Percentiles rank a stretch among this genome's conserved stretches.
phyloP scores from a whole-genome alignment of 2,329 filamentous ascomycete genomes.

The Mycosphaerelloides madeirae region DNA sequence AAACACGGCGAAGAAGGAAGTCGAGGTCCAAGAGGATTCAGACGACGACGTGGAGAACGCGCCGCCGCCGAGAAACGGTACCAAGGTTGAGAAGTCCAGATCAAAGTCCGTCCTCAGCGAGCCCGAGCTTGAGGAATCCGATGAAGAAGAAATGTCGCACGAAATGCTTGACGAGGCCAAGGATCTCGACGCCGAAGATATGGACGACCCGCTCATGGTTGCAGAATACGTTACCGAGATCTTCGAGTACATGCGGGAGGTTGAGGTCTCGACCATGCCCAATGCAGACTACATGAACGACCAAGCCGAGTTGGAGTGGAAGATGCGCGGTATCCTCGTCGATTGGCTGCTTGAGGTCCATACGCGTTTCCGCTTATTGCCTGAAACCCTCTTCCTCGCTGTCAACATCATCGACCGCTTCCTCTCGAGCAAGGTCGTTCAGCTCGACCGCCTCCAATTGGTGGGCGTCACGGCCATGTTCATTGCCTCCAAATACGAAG shows the following conservation, averaged over 20 bases:
- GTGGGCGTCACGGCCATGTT: constrained; percentile 99
- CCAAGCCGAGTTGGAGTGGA: constrained; percentile 95
- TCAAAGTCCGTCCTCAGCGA: constrained; percentile 32
- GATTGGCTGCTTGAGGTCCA: constrained; percentile 99
- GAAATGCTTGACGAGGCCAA: constrained; percentile 43
- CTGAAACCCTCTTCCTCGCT: constrained; percentile 91
- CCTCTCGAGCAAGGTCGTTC: constrained; percentile 89
- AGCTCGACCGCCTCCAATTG: constrained; percentile 90
- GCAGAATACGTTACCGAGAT: constrained; percentile 96
- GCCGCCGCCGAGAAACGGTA: constrained; percentile 57
- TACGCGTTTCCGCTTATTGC: constrained; percentile 89
- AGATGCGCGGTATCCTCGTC: constrained; percentile 93
- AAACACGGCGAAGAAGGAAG: constrained; percentile 48
- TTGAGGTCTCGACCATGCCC: constrained; percentile 75
- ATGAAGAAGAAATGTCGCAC: constrained; percentile 33
- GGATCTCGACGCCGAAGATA: constrained; percentile 77
- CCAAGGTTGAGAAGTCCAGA: constrained; percentile 36
- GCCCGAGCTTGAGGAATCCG: constrained; percentile 30
- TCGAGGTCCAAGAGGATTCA: constrained; percentile 47
- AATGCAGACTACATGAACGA: constrained; percentile 94
- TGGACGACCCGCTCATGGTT: constrained; percentile 94
- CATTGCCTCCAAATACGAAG: constrained; percentile 98
- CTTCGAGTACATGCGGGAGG: constrained; percentile 87
- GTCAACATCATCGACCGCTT: constrained; percentile 99
- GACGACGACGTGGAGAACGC: constrained; percentile 58